Conservation (phyloP, 768 basidiomycete species). For the Serendipita sp. region DNA sequence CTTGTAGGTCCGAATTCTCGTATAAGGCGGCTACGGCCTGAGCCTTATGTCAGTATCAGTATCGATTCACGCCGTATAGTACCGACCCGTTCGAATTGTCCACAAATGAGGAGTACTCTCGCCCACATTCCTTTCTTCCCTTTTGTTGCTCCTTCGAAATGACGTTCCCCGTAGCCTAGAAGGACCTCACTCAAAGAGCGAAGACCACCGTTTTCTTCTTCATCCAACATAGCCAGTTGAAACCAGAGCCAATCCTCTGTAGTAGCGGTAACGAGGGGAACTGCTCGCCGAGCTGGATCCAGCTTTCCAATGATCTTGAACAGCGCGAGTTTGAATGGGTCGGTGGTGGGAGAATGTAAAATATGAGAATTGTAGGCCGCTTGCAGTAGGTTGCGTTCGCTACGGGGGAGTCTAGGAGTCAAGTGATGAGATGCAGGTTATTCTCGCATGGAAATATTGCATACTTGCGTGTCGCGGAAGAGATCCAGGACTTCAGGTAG, state of each 20-base stretch:
- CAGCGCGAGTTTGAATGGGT: constrained; percentile 90
- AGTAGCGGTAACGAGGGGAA: constrained; percentile 71
- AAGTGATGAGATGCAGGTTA: background rate
- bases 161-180: constrained; percentile 61
- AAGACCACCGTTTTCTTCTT: constrained; percentile 65
- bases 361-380: constrained; percentile 74
- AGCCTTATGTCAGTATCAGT: background rate
- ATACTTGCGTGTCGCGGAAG: constrained; percentile 62
- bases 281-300: constrained; percentile 62
- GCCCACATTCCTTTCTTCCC: constrained; percentile 55
- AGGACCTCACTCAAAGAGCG: constrained; percentile 58
- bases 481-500: constrained; percentile 69
- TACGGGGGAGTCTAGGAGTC: constrained; percentile 41
- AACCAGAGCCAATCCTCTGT: constrained; percentile 99
- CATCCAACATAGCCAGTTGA: constrained; percentile 81
- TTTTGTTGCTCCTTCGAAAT: constrained; percentile 51
- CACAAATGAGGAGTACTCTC: constrained; percentile 72
- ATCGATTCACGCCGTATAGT: background rate
- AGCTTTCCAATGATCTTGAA: constrained; percentile 92
- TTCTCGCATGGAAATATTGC: constrained; percentile 13
- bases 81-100: constrained; percentile 81
- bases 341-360: constrained; percentile 69
- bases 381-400: constrained; percentile 65
- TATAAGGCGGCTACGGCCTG: constrained; percentile 84
- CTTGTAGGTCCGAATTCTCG: constrained; percentile 71